Base-by-base conservation (phyloP, 1,284 basidiomycete genomes). In the Cutaneotrichosporon sp. region DNA sequence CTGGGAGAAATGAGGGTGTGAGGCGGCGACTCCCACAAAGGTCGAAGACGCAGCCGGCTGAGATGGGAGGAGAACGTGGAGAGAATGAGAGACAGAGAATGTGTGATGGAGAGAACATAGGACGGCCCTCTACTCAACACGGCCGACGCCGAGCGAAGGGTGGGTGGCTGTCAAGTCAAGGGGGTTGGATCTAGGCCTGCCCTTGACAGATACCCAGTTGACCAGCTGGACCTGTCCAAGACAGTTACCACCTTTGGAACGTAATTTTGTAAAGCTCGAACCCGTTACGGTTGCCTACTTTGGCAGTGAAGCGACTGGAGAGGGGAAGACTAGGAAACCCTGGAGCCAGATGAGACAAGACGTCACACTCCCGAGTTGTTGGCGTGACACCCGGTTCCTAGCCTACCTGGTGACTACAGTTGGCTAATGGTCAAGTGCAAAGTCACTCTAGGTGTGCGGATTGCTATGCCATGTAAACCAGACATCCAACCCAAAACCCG, bases 321-420 rank as follows among this genome's bases (percentile, higher is more conserved):
- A 50, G 22, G 16, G 49, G 14, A 26, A 4, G 26, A 26, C 10
- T 10, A 11, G 21, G 22, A 50, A 22, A 13, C 22, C 49, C 10
- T 22, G 30, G 16, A 34, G 26, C 26, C 10, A 32, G 51, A 31
- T 32, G 26, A 31, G 30, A n/a, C 18, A 30, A 53, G 51, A 53
- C 51, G 51, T 53, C 51, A 53, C 51, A 53, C 51, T 53, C 51
- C 51, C 51, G 51, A 34, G 30, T 32, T 53, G 18, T 7, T 16
- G 13, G 51, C 51, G 51, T 53, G 30, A 53, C 51, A 53, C 51
- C 31, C 51, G 51, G 51, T 53, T 31, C 51, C 51, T 53, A 18
- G 51, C 18, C 31, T 4, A 30, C 51, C 31, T 8, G 31, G 26
- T 30, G 51, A 46, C 42, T 18, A 16, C 5, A 46, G 34, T 13